phyloP scores from a whole-genome alignment of 495 filamentous ascomycete genomes.

The Echria macrotheca region DNA sequence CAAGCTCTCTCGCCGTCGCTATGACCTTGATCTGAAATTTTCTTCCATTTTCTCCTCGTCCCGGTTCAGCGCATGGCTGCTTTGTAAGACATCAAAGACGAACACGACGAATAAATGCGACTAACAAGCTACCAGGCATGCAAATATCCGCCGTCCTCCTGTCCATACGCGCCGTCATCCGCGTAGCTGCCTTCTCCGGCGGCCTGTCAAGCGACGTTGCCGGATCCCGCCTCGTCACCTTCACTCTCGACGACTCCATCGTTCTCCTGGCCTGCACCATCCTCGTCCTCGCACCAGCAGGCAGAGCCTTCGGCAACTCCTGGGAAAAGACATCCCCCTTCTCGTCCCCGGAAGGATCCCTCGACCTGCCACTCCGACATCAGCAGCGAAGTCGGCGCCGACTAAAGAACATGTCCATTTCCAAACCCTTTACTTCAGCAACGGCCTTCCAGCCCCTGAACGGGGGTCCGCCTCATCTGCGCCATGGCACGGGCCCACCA shows the following conservation, averaged over 20 bases:
- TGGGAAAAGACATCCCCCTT: constrained; percentile 29
- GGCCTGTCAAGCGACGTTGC: constrained; percentile 22
- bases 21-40: constrained; percentile 27
- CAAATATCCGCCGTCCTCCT: constrained; percentile 28
- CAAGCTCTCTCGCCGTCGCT: constrained; percentile 26
- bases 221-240: constrained; percentile 22
- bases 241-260: constrained; percentile 35
- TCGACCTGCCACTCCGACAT: constrained; percentile 1
- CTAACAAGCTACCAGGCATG: constrained; percentile 19
- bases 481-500: not conserved
- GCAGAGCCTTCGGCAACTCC: constrained; percentile 23
- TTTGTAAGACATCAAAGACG: constrained; percentile 23
- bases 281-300: constrained; percentile 19
- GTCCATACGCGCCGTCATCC: constrained; percentile 29
- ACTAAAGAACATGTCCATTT: not conserved
- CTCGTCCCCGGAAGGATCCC: not conserved
- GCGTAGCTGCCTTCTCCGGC: constrained; percentile 28
- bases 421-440: not conserved
- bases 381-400: not conserved
- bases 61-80: constrained; percentile 30
- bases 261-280: constrained; percentile 30
- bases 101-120: not conserved
- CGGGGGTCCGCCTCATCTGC: not conserved
- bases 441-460: not conserved
- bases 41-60: constrained; percentile 28